Base-by-base conservation (phyloP, 805 yeast species). In the Ogataea naganishii region DNA sequence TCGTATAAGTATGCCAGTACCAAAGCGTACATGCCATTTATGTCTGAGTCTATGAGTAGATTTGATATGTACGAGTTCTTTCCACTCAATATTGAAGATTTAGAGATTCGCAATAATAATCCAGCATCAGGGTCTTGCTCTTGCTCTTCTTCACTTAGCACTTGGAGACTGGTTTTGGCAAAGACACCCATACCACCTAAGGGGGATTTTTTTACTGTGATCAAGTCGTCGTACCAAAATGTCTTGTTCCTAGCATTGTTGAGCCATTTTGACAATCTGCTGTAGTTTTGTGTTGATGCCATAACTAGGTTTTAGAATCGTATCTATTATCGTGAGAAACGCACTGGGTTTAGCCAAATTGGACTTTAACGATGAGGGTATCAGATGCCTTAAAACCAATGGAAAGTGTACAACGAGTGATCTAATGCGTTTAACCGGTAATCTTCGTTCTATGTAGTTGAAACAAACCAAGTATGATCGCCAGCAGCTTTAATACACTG, bases 111-210 rank as follows among this genome's bases (percentile, higher is more conserved):
- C 16, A 80, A 50, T 3, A 81, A 45, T 7, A 67, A 43, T 7
- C 40, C 38, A 3, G 38, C 24, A 9, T 43, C 48, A 10, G 35
- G 36, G 14, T 47, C 49, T 28, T 58, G 58, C 2, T 39, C 37
- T 7, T 49, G 57, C 17, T 49, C 38, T n/a, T 44, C 43, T 9
- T 49, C 49, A 1, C 56, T 53, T 22, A 51, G 64, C 20, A 48
- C 47, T 6, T 48, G 53, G 7, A 72, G 43, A 18, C 61, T 60
- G 18, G 43, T 32, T 6, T 48, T 55, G 5, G 81, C 77, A 48
- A 80, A 80, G 0, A 85, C 89, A 6, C 95, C 95, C 3, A 72
- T 39, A 1, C 94, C 94, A 3, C 83, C 85, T 3, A 58, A 35
- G 3, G 53, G 40, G 0, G 84, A 72, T n/a, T 41, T 36, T 20